These are phyloP conservation scores for Globisporangium solare DNA, from an alignment of 352 stramenopile genomes.

Conservation along the genomic window DNA sequence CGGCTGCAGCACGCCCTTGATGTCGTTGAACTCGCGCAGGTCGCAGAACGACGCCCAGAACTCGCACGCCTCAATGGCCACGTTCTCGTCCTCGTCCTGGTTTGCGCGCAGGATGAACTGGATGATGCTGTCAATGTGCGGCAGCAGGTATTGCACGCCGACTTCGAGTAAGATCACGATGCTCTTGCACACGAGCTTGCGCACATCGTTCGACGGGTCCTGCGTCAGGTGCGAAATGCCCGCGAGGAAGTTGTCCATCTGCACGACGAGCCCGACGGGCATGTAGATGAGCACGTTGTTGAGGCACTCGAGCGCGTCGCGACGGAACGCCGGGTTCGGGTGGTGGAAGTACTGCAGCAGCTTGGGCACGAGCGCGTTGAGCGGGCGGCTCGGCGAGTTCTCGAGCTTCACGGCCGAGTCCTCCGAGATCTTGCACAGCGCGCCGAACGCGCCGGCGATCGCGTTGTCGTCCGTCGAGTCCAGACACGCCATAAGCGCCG, in stretches of 20 bases:
- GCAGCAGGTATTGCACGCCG: constrained; percentile 86
- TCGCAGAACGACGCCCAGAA: constrained; percentile 91
- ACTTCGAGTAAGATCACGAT: constrained; percentile 89
- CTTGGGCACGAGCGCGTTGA: constrained; percentile 87
- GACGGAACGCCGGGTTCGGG: constrained; percentile 66
- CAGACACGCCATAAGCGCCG: constrained; percentile 51
- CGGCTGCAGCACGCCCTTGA: constrained; percentile 84
- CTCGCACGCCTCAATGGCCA: constrained; percentile 87
- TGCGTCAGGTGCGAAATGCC: constrained; percentile 86
- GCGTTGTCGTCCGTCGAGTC: constrained; percentile 57
- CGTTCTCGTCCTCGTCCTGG: constrained; percentile 81
- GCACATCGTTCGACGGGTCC: constrained; percentile 75
- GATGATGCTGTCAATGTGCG: constrained; percentile 87
- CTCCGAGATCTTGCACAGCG: constrained; percentile 88
- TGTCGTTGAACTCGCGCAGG: constrained; percentile 87
- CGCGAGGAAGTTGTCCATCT: constrained; percentile 89
- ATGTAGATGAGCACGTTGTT: constrained; percentile 90
- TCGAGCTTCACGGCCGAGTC: constrained; percentile 88
- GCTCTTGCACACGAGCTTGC: constrained; percentile 88
- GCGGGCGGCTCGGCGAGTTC: constrained; percentile 79
- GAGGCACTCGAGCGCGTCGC: constrained; percentile 84
- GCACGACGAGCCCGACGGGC: constrained; percentile 81
- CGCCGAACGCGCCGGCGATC: constrained; percentile 79
- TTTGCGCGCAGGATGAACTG: constrained; percentile 89
- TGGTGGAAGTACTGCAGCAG: constrained; percentile 88